Evolutionary conservation across 163 green algal genomes (phyloP), one percentile per base, ranked within the genome.

Genomic region (Chlamydomonas reinhardtii): DNA sequence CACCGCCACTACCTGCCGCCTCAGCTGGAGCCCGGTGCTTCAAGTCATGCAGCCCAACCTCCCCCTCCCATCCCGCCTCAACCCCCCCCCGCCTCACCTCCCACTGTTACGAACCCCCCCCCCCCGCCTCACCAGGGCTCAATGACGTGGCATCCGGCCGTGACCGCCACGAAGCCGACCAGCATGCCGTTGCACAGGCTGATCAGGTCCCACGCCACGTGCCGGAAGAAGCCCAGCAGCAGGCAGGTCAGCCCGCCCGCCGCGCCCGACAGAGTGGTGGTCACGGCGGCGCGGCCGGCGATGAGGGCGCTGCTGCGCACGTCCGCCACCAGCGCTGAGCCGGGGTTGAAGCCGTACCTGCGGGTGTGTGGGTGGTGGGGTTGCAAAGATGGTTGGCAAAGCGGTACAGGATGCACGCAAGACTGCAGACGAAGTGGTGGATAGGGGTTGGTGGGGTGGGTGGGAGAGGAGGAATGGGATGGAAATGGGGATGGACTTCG

Each of bases 301-400:
- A 94, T 79, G 24, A 68, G 59, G 25, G 81, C 90, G 1, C 77
- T 64, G 37, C 19, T 15, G 93, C 94, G 59, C 92, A 97, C 89
- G 94, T 98, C 72, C 24, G 97, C 92, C 31, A 93, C 87, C 6
- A 96, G 89, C 19, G 91, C 90, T 14, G 93, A 97, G 14, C 96
- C 96, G 22, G 94, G 94, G 93, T 99, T 99, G 93, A 99, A 99
- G 25, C 97, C 97, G 82, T 98, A 98, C 81, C 81, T 87, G 69
- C 9, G 70, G 20, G 34, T 35, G 35, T 31, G 35, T 5, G 25
- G 1, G 70, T 34, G 52, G 65, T 29, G 37, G 59, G 34, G 25
- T 12, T 69, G 16, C 17, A 24, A 29, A 16, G 62, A 16, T 9
- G 48, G 2, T 12, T 14, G 39, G 39, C 39, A 14, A 48, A 48